phyloP scores from a whole-genome alignment of 306 rosid species.

The Cucurbita moschata region DNA sequence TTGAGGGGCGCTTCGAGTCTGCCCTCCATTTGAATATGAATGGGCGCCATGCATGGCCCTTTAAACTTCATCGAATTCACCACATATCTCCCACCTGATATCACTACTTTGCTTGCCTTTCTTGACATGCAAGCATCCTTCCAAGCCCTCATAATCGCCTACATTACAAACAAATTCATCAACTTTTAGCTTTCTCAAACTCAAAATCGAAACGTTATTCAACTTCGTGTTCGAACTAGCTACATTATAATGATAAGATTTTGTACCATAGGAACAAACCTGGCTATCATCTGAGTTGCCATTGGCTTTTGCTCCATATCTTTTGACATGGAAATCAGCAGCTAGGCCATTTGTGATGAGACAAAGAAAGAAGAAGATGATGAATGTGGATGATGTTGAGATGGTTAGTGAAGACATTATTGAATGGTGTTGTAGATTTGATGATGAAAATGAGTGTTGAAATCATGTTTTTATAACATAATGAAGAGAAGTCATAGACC shows the following conservation, averaged over 20 bases:
- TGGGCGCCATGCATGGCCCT: slow-evolving; percentile 35
- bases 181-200: too few species aligned
- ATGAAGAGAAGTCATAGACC: not conserved
- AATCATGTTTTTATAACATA: not conserved
- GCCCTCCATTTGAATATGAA: slow-evolving; percentile 20
- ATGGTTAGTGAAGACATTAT: not conserved
- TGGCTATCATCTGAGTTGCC: slow-evolving; percentile 17
- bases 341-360: slow-evolving; percentile 4
- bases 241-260: not conserved
- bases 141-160: slow-evolving; percentile 26
- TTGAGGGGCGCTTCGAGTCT: slow-evolving; percentile 18
- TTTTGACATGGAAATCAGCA: slow-evolving; percentile 14
- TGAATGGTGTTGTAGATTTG: not conserved
- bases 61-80: slow-evolving; percentile 1
- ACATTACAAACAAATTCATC: not conserved
- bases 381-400: not conserved
- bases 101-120: slow-evolving; percentile 10
- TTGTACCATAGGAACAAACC: not conserved
- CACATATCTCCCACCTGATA: slow-evolving; percentile 9
- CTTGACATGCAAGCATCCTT: slow-evolving; percentile 21
- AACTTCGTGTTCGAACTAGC: too few species aligned
- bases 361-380: slow-evolving; percentile 3
- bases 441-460: not conserved
- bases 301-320: slow-evolving; percentile 22
- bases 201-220: too few species aligned